A percentile compares a stretch with the other conserved stretches of the same genome.
Evolutionary conservation across 176 grass and related monocot genomes (phyloP).

Genomic region (Zoysia pacifica): DNA sequence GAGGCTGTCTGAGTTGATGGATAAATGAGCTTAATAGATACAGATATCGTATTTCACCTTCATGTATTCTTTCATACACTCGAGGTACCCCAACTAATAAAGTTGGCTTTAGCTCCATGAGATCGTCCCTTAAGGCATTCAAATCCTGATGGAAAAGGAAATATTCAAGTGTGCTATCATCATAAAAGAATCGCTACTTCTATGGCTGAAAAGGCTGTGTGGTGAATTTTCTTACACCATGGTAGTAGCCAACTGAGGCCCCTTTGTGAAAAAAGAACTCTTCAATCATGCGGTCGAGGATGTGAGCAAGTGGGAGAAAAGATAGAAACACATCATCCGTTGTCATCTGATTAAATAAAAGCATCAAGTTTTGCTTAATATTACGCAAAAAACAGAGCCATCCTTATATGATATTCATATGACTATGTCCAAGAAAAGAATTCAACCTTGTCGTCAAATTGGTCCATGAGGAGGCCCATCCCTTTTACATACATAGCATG

Average conservation of each 20-base stretch:
- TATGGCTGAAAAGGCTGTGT: conserved; percentile 21
- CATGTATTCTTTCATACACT: conserved; percentile 93
- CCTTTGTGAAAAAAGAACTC: conserved; percentile 97
- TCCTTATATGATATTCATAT: conserved; percentile 8
- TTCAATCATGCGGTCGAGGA: conserved; percentile 94
- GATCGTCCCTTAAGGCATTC: conserved; percentile 86
- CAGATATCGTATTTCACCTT: conserved; percentile 55
- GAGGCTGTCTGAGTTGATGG: conserved; percentile 23
- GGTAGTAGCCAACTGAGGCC: conserved; percentile 93
- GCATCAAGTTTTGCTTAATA: conserved; percentile 9
- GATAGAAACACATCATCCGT: conserved; percentile 95
- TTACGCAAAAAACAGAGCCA: conserved; percentile 17
- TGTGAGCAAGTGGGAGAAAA: conserved; percentile 95
- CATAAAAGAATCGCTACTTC: neutral
- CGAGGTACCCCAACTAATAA: conserved; percentile 91
- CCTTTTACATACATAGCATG: conserved; percentile 72
- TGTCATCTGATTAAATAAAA: conserved; percentile 79
- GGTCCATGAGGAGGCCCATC: conserved; percentile 78
- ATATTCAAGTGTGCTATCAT: conserved; percentile 10
- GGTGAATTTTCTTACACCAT: conserved; percentile 71
- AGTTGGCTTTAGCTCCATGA: conserved; percentile 91
- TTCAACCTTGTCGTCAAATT: conserved; percentile 86
- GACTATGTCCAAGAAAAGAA: conserved; percentile 2
- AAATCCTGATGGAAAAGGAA: conserved; percentile 57
- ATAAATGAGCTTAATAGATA: conserved; percentile 11